Evolutionary conservation across 768 basidiomycete genomes (phyloP).

Genomic region (Podaxis sp.): DNA sequence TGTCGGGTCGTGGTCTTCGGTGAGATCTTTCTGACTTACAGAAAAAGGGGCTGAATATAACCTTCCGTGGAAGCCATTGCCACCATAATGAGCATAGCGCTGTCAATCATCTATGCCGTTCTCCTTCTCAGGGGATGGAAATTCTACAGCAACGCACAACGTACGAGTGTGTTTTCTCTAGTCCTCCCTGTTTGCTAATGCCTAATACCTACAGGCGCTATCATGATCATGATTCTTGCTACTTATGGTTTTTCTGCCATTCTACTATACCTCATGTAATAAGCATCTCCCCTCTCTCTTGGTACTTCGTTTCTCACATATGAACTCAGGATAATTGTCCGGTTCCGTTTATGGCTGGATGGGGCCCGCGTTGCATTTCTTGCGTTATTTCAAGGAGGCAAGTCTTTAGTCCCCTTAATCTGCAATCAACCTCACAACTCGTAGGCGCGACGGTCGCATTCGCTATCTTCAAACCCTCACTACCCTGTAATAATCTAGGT

Average conservation of each 20-base stretch:
- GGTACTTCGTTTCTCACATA: background rate
- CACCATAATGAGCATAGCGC: constrained; percentile 30
- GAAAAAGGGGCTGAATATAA: background rate
- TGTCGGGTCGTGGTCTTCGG: constrained; percentile 33
- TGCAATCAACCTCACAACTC: background rate
- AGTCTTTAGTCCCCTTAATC: constrained; percentile 6
- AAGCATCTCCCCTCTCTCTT: background rate
- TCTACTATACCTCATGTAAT: constrained; percentile 36
- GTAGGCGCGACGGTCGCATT: constrained; percentile 33
- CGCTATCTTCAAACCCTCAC: constrained; percentile 25
- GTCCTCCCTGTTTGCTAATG: background rate
- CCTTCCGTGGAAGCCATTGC: constrained; percentile 17
- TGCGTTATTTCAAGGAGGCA: constrained; percentile 31
- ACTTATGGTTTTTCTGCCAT: constrained; percentile 31
- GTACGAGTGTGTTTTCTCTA: constrained; percentile 22
- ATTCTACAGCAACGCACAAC: constrained; percentile 29
- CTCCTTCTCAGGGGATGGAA: constrained; percentile 35
- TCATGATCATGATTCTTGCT: constrained; percentile 29
- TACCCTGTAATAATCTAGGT: constrained; percentile 37
- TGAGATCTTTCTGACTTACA: constrained; percentile 20
- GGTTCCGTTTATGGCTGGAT: constrained; percentile 37
- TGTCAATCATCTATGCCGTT: constrained; percentile 31
- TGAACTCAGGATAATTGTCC: constrained; percentile 34
- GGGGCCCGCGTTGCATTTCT: constrained; percentile 30
- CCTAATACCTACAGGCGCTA: constrained; percentile 24